Percentiles rank a stretch among this genome's conserved stretches.
Conservation (phyloP, 164 flowering plant genomes). For the Pachysandra terminalis region DNA sequence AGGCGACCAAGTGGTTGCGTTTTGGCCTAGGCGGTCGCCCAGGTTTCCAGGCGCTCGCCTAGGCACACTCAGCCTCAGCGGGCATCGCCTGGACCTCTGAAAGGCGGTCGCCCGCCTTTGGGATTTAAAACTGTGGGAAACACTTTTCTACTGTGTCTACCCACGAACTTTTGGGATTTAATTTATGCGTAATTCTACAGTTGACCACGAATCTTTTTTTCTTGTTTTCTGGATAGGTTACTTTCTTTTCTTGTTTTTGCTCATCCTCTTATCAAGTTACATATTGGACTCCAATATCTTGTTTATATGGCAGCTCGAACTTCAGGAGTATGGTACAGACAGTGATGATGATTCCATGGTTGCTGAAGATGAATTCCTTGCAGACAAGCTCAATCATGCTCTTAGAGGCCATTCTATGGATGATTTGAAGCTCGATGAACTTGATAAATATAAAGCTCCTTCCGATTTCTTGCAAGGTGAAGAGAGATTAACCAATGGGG, state of each 20-base stretch:
- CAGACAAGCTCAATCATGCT: constrained; percentile 50
- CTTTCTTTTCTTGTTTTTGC: background rate
- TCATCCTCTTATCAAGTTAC: background rate
- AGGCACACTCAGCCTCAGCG: too few species aligned
- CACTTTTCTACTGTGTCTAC: too few species aligned
- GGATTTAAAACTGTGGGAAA: too few species aligned
- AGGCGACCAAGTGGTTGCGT: too few species aligned
- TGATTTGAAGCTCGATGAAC: constrained; percentile 45
- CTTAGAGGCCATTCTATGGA: constrained; percentile 36
- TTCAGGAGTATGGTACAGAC: constrained; percentile 64
- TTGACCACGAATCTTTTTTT: too few species aligned
- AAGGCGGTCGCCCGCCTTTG: too few species aligned
- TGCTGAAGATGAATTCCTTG: constrained; percentile 53
- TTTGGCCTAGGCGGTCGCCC: too few species aligned
- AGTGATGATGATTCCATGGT: constrained; percentile 28
- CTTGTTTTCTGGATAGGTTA: too few species aligned
- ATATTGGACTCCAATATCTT: background rate
- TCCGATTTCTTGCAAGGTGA: constrained; percentile 46
- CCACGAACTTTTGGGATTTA: too few species aligned
- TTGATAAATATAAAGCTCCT: constrained; percentile 52
- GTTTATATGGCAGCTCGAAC: constrained; percentile 52
- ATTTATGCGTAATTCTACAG: too few species aligned
- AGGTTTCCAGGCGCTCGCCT: too few species aligned
- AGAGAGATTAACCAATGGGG: constrained; percentile 22
- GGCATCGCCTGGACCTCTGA: too few species aligned